Percentiles rank a stretch among this genome's conserved stretches.
Conservation (phyloP, 768 basidiomycete species). For the Lentinula aciculospora region DNA sequence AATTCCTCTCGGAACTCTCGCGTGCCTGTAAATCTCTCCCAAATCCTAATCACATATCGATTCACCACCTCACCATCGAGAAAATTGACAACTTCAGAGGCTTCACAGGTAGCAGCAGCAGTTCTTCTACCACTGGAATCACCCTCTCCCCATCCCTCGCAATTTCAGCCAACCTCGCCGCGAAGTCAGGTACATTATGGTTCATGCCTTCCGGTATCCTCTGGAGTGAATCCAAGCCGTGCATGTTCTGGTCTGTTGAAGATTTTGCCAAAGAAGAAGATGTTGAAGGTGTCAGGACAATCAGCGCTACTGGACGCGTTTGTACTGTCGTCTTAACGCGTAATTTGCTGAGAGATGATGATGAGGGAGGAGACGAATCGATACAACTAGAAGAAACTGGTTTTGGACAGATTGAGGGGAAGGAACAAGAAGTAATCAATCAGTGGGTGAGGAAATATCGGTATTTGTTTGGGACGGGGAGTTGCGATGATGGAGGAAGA, state of each 20-base stretch:
- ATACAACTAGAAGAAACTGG: slow-evolving; percentile 31
- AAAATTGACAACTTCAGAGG: slow-evolving; percentile 17
- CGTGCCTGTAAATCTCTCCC: slow-evolving; percentile 17
- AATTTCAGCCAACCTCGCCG: slow-evolving; percentile 55
- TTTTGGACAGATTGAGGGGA: slow-evolving; percentile 45
- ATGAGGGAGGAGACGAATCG: neutral
- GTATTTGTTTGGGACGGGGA: slow-evolving; percentile 23
- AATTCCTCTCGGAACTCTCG: slow-evolving; percentile 45
- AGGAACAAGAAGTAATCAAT: slow-evolving; percentile 40
- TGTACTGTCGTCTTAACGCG: slow-evolving; percentile 35
- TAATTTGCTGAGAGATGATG: slow-evolving; percentile 14
- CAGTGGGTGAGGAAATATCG: slow-evolving; percentile 34
- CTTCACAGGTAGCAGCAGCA: slow-evolving; percentile 51
- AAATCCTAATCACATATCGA: slow-evolving; percentile 26
- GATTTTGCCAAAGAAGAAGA: slow-evolving; percentile 18
- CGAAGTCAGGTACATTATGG: slow-evolving; percentile 43
- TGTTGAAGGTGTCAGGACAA: slow-evolving; percentile 25
- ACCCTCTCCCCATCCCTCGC: slow-evolving; percentile 43
- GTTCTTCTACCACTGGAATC: slow-evolving; percentile 34
- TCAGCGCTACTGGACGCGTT: slow-evolving; percentile 43
- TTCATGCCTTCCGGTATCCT: slow-evolving; percentile 40
- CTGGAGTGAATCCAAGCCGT: slow-evolving; percentile 41
- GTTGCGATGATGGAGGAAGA: neutral
- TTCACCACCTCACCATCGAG: slow-evolving; percentile 28
- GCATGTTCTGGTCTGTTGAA: slow-evolving; percentile 41